Conservation (phyloP, 805 yeast species). For the Candida coquimbonensis region DNA sequence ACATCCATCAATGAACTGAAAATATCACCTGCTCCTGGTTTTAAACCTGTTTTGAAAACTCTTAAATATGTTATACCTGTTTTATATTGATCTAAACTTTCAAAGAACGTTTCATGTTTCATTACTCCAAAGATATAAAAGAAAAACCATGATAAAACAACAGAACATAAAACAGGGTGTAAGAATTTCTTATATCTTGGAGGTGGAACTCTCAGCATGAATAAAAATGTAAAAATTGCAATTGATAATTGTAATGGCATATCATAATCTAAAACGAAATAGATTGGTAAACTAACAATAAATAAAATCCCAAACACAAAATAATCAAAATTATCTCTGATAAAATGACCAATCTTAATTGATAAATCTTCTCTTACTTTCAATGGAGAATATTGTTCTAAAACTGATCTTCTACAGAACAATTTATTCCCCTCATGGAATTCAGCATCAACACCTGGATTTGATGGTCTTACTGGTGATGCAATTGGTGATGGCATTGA, state of each 20-base stretch:
- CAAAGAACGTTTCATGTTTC: conserved; percentile 40
- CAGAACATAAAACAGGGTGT: conserved; percentile 68
- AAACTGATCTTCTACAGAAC: conserved; percentile 16
- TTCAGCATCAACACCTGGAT: conserved; percentile 11
- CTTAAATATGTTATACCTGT: conserved; percentile 63
- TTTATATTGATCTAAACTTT: conserved; percentile 46
- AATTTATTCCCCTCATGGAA: conserved; percentile 11
- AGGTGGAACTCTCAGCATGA: conserved; percentile 38
- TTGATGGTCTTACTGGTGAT: conserved; percentile 6
- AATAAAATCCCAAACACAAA: conserved; percentile 40
- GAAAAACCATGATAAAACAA: conserved; percentile 54
- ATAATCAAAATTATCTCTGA: conserved; percentile 49
- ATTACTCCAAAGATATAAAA: conserved; percentile 57
- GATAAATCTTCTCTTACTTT: conserved; percentile 13
- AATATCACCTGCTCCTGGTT: conserved; percentile 83
- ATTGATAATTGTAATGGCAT: conserved; percentile 58
- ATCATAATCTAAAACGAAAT: conserved; percentile 48
- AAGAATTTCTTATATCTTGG: conserved; percentile 42
- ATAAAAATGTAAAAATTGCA: conserved; percentile 49
- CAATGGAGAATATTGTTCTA: conserved; percentile 9
- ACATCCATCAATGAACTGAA: conserved; percentile 66
- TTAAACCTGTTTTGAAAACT: conserved; percentile 39
- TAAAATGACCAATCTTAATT: conserved; percentile 27
- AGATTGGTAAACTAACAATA: conserved; percentile 52
- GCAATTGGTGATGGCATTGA: conserved; percentile 17